Percentiles rank a stretch among this genome's conserved stretches.
These are phyloP conservation scores for Venturiaceae sp. DNA, from an alignment of 2,329 filamentous ascomycete species.

Conservation along the genomic window DNA sequence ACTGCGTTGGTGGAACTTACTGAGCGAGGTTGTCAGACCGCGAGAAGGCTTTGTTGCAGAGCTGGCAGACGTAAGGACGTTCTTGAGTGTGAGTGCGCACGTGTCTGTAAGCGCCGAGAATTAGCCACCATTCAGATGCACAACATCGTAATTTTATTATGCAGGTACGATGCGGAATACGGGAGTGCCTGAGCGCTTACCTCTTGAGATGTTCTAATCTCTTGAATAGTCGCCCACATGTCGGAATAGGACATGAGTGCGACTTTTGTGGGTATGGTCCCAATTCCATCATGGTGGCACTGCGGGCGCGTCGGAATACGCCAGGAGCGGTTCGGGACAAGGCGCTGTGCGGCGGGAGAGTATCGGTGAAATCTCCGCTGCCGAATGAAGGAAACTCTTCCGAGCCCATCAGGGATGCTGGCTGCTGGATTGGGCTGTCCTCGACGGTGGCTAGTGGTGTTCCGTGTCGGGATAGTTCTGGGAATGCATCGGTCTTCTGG, in stretches of 20 bases:
- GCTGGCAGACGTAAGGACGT: conserved; percentile 92
- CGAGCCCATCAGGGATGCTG: conserved; percentile 54
- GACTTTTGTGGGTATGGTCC: conserved; percentile 96
- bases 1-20: conserved; percentile 42
- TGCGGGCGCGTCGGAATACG: conserved; percentile 80
- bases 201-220: conserved; percentile 97
- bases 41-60: conserved; percentile 98
- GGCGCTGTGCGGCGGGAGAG: conserved; percentile 46
- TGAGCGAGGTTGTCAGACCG: conserved; percentile 98
- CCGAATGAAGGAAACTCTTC: conserved; percentile 59
- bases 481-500: conserved; percentile 63
- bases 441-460: conserved; percentile 83
- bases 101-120: conserved; percentile 56
- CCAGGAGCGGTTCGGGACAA: conserved; percentile 54
- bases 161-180: conserved; percentile 14
- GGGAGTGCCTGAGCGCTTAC: conserved; percentile 49
- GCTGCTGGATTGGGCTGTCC: conserved; percentile 67
- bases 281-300: conserved; percentile 92
- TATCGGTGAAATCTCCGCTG: conserved; percentile 46
- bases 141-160: conserved; percentile 15
- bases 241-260: conserved; percentile 97
- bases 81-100: conserved; percentile 99
- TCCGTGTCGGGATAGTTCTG: conserved; percentile 78
- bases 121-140: conserved; percentile 31
- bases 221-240: conserved; percentile 96